A percentile compares a stretch with the other conserved stretches of the same genome.
These are phyloP conservation scores for Chenopodium berlandieri DNA, from an alignment of 148 eudicot genomes.

Conservation along the genomic window DNA sequence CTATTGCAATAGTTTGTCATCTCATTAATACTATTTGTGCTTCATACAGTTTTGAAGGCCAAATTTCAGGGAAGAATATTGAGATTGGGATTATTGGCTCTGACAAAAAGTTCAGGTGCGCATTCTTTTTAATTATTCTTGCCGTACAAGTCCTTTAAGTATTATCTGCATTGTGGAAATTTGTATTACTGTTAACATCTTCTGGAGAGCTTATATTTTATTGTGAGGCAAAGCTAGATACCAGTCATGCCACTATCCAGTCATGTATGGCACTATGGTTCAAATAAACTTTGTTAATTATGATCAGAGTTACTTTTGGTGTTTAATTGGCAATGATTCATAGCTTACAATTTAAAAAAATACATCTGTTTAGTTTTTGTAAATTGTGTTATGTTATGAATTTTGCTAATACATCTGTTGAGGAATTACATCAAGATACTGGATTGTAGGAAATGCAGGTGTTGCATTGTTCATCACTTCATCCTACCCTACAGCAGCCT, in stretches of 20 bases:
- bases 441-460: neutral
- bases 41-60: slow-evolving; percentile 80
- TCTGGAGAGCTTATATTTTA: neutral
- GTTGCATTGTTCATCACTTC: neutral
- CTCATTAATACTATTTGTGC: slow-evolving; percentile 3
- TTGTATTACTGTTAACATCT: neutral
- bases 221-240: neutral
- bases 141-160: neutral
- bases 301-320: neutral
- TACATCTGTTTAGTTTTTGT: too few relatives aligned
- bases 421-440: neutral
- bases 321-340: neutral
- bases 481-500: too few relatives aligned
- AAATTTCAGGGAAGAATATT: slow-evolving; percentile 82
- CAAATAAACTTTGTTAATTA: neutral
- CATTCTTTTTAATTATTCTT: slow-evolving; percentile 2
- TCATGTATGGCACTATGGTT: neutral
- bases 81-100: slow-evolving; percentile 89
- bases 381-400: too few relatives aligned
- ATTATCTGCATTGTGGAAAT: neutral
- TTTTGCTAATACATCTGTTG: neutral
- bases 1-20: neutral
- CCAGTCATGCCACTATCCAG: neutral
- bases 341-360: neutral
- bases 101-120: slow-evolving; percentile 80